Percentiles rank a stretch among this genome's conserved stretches.
Conservation (phyloP, 2,329 filamentous ascomycete species). For the Cercospora citrullina region DNA sequence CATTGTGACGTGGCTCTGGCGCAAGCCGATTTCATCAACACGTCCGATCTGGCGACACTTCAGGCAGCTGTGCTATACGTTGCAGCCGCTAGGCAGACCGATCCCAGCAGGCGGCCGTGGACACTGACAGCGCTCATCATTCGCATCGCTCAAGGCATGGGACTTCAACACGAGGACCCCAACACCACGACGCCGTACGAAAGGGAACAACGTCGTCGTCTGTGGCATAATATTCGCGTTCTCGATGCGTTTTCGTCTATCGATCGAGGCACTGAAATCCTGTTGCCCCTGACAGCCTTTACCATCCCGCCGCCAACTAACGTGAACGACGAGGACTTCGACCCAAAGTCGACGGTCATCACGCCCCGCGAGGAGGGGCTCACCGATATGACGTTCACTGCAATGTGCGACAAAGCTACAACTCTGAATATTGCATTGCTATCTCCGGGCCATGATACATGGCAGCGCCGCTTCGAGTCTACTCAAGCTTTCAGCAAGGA, state of each 20-base stretch:
- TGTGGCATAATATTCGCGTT: conserved; percentile 37
- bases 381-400: conserved; percentile 35
- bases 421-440: conserved; percentile 22
- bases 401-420: conserved; percentile 22
- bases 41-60: conserved; percentile 35
- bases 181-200: conserved; percentile 30
- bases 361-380: conserved; percentile 21
- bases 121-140: conserved; percentile 34
- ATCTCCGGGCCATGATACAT: conserved; percentile 24
- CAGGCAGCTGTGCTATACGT: conserved; percentile 36
- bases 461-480: conserved; percentile 35
- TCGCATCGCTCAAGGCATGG: conserved; percentile 37
- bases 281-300: conserved; percentile 30
- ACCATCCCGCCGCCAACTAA: conserved; percentile 32
- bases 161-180: conserved; percentile 33
- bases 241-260: conserved; percentile 35
- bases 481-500: conserved; percentile 29
- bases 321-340: conserved; percentile 38
- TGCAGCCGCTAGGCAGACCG: conserved; percentile 28
- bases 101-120: conserved; percentile 35
- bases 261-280: conserved; percentile 35
- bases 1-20: conserved; percentile 34
- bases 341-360: conserved; percentile 26
- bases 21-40: conserved; percentile 37
- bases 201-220: conserved; percentile 36